Evolutionary conservation across 139 green algal species (phyloP).

Genomic region (Klebsormidium nitens): DNA sequence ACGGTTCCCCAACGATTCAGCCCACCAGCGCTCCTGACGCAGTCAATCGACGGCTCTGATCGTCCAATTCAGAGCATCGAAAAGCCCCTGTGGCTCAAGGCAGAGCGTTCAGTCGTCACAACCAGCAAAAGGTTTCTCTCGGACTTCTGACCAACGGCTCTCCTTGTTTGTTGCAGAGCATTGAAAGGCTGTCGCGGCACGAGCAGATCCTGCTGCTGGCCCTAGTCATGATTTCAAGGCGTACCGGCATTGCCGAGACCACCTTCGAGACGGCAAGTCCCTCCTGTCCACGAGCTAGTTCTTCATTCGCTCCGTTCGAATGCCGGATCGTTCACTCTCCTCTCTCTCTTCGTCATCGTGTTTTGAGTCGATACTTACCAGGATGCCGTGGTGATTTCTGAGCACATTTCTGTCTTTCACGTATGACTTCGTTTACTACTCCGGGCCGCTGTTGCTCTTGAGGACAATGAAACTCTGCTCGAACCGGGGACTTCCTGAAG

Average conservation of each 20-base stretch:
- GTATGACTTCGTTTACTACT: no score
- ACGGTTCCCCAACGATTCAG: background rate
- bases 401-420: no score
- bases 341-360: no score
- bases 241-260: conserved; percentile 4
- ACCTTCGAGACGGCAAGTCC: no score
- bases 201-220: conserved; percentile 31
- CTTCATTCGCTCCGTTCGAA: no score
- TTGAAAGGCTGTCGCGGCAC: conserved; percentile 8
- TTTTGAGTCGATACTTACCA: no score
- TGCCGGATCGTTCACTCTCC: no score
- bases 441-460: no score
- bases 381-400: no score
- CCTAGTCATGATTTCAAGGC: background rate
- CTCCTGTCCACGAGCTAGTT: no score
- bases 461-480: no score
- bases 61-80: background rate
- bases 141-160: background rate
- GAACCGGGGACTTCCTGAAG: no score
- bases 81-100: background rate
- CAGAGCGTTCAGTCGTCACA: background rate
- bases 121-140: background rate
- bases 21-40: background rate
- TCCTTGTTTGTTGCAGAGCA: background rate
- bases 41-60: background rate